Percentiles rank a stretch among this genome's conserved stretches.
These are phyloP conservation scores for Tilletia walkeri DNA, from an alignment of 1,284 basidiomycete species.

Conservation along the genomic window DNA sequence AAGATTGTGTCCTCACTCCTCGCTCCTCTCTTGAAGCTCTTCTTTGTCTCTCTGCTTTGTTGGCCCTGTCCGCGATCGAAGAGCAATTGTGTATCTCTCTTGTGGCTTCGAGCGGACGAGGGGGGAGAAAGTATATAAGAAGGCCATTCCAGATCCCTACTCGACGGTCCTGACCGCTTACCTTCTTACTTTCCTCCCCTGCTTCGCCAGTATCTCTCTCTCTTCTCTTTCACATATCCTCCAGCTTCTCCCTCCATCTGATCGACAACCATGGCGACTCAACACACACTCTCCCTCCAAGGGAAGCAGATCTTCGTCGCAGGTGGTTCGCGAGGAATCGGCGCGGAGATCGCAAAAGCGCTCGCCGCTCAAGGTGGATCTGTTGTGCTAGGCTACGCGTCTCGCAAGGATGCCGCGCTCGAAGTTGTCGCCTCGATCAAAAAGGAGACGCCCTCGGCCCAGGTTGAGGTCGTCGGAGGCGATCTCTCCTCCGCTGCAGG, in stretches of 20 bases:
- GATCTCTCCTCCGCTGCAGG: not conserved
- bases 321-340: constrained; percentile 65
- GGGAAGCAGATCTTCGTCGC: constrained; percentile 59
- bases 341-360: constrained; percentile 62
- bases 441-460: not conserved
- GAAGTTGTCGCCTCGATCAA: not conserved
- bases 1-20: too few relatives aligned
- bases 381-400: not conserved
- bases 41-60: too few relatives aligned
- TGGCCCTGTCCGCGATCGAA: too few relatives aligned
- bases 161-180: too few relatives aligned
- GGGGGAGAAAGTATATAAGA: too few relatives aligned
- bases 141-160: too few relatives aligned
- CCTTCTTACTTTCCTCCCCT: too few relatives aligned
- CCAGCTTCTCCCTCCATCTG: not conserved
- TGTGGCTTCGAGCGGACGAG: too few relatives aligned
- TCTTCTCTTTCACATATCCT: too few relatives aligned
- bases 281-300: constrained; percentile 15
- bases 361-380: constrained; percentile 64
- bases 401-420: constrained; percentile 5
- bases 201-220: too few relatives aligned
- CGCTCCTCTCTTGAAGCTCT: too few relatives aligned
- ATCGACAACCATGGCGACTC: not conserved
- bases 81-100: too few relatives aligned
- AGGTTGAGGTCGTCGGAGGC: not conserved